Base-by-base conservation (phyloP, 352 stramenopile genomes). In the Globisporangium echinulatum region DNA sequence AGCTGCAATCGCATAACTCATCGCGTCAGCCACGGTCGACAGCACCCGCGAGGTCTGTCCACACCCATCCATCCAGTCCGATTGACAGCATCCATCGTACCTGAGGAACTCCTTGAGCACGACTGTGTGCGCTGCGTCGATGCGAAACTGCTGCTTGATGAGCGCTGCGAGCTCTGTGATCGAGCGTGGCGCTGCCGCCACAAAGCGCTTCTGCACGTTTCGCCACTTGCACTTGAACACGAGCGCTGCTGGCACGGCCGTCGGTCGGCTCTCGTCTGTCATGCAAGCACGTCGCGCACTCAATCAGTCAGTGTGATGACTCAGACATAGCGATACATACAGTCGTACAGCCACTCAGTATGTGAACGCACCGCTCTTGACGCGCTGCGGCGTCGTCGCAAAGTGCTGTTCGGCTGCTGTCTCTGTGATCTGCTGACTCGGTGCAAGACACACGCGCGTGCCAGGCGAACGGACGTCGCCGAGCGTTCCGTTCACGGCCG, bases 211-310 rank as follows among this genome's bases (percentile, higher is more conserved):
- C 39, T 70, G 66, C 17, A 64, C 65, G 42, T 74, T 70, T 13
- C 70, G 71, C 71, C 71, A 90, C 58, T 92, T 92, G 76, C 82
- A 89, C 55, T 77, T 77, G 51, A 90, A 80, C 37, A 72, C 59
- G 44, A 88, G 61, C 58, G 36, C 10, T 15, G 37, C 5, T 42
- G n/a, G 17, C 40, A 38, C 13, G 56, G 53, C n/a, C 62, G 38
- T 15, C 46, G 54, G 44, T 56, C 17, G 14, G 3, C 14, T 58
- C n/a, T 56, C 61, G 50, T 67, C 53, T 57, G 60, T 48, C 61
- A 59, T 36, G 40, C 8, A 9, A 37, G 15, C 37, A 46, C 13
- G 9, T 33, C 25, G 25, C 43, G 52, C 25, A 14, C 38, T 2
- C 51, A 54, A 57, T 8, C 46, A 15, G 14, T 38, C 43, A 53